Evolutionary conservation across 23 red algal genomes (phyloP).

Genomic region (Gracilaria vermiculophylla): DNA sequence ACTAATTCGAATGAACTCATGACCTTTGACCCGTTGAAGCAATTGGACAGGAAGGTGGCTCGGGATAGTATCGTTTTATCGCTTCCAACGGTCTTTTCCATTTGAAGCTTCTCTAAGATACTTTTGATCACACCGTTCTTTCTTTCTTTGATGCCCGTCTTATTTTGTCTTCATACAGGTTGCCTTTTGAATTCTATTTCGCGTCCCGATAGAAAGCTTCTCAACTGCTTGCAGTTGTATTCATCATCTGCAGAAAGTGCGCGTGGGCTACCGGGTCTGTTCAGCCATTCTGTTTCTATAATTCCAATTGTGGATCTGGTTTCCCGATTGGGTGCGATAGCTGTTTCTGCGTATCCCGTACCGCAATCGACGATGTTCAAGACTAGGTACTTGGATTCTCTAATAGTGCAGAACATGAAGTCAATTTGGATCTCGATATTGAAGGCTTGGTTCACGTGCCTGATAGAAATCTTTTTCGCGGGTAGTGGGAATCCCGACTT

Average conservation of each 20-base stretch:
- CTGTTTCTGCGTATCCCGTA: conserved; percentile 16
- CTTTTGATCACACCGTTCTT: conserved; percentile 33
- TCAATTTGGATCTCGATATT: conserved; percentile 33
- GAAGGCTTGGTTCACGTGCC: conserved; percentile 44
- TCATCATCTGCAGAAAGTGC: too few relatives aligned
- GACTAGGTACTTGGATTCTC: background rate
- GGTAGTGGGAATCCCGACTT: conserved; percentile 13
- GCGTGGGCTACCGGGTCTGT: too few relatives aligned
- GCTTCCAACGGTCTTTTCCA: background rate
- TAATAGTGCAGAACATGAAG: conserved; percentile 26
- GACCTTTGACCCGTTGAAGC: background rate
- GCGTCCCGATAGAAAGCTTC: background rate
- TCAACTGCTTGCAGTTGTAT: too few relatives aligned
- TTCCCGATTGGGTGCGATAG: background rate
- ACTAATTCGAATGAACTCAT: too few relatives aligned
- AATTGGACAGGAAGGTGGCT: conserved; percentile 6
- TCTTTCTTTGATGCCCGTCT: conserved; percentile 21
- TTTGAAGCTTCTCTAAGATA: background rate
- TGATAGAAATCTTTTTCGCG: conserved; percentile 28
- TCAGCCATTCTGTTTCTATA: too few relatives aligned
- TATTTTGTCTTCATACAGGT: background rate
- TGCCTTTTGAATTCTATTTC: background rate
- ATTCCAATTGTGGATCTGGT: too few relatives aligned
- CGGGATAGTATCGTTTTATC: background rate
- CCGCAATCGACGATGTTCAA: conserved; percentile 21